These are phyloP conservation scores for Talaromyces sp. DNA, from an alignment of 2,329 filamentous ascomycete species.

Conservation along the genomic window DNA sequence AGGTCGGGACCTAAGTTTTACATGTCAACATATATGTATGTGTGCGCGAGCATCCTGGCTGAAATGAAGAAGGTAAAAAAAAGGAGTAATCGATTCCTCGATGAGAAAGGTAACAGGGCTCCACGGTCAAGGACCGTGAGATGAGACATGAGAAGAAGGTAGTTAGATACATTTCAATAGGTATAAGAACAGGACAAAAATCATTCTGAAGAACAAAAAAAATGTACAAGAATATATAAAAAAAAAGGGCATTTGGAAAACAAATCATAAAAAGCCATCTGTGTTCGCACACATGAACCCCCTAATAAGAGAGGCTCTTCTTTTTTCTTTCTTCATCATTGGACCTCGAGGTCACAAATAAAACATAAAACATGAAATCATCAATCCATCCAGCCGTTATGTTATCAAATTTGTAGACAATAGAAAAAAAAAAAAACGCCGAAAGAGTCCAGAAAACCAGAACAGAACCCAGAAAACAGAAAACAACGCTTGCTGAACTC, in stretches of 20 bases:
- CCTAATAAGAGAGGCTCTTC: neutral
- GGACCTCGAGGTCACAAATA: too few relatives aligned
- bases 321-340: neutral
- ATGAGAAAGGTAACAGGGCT: too few relatives aligned
- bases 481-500: constrained; percentile 8
- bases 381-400: constrained; percentile 1
- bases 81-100: too few relatives aligned
- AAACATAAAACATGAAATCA: neutral
- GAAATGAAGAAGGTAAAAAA: too few relatives aligned
- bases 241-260: too few relatives aligned
- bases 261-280: neutral
- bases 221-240: constrained; percentile 1
- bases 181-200: neutral
- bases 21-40: too few relatives aligned
- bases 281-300: constrained; percentile 7
- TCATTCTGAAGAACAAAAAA: neutral
- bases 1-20: too few relatives aligned
- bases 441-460: neutral
- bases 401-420: neutral
- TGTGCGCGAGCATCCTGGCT: too few relatives aligned
- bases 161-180: neutral
- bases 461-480: neutral
- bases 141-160: neutral
- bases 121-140: too few relatives aligned
- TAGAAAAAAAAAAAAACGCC: neutral